phyloP scores from a whole-genome alignment of 306 rosid genomes.

The Fragaria iinumae region DNA sequence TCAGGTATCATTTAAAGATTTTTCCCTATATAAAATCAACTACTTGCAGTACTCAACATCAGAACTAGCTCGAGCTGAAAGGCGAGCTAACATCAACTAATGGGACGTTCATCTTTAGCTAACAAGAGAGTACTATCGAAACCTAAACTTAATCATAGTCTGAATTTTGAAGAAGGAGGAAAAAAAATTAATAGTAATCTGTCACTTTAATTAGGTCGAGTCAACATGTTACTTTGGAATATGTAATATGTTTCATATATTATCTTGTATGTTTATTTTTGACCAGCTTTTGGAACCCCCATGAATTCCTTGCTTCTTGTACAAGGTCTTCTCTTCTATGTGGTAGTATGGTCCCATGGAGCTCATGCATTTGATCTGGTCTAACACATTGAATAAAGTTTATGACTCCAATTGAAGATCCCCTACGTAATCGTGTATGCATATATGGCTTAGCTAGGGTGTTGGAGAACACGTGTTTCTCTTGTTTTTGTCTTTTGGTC shows the following conservation, averaged over 20 bases:
- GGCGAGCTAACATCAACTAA: too few species aligned
- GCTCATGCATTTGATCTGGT: neutral
- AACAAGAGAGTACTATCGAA: too few species aligned
- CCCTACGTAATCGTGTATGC: neutral
- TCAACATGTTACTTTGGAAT: constrained; percentile 25
- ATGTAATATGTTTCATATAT: constrained; percentile 1
- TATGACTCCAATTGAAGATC: neutral
- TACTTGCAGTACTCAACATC: too few species aligned
- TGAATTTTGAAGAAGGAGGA: too few species aligned
- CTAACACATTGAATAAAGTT: neutral
- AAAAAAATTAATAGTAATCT: too few species aligned
- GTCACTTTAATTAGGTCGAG: constrained; percentile 24
- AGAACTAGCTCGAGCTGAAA: too few species aligned
- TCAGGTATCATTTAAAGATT: too few species aligned
- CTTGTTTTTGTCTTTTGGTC: constrained; percentile 11
- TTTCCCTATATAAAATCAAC: too few species aligned
- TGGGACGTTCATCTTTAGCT: too few species aligned
- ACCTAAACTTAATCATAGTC: too few species aligned
- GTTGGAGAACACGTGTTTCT: constrained; percentile 6
- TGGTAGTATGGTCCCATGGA: constrained; percentile 31
- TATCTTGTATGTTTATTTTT: constrained; percentile 24
- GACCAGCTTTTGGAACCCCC: constrained; percentile 32
- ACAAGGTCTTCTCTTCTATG: constrained; percentile 14
- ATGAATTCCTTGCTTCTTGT: constrained; percentile 43
- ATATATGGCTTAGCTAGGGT: neutral